Evolutionary conservation across 768 basidiomycete species (phyloP).

Genomic region (Boletus rubroflammeus): DNA sequence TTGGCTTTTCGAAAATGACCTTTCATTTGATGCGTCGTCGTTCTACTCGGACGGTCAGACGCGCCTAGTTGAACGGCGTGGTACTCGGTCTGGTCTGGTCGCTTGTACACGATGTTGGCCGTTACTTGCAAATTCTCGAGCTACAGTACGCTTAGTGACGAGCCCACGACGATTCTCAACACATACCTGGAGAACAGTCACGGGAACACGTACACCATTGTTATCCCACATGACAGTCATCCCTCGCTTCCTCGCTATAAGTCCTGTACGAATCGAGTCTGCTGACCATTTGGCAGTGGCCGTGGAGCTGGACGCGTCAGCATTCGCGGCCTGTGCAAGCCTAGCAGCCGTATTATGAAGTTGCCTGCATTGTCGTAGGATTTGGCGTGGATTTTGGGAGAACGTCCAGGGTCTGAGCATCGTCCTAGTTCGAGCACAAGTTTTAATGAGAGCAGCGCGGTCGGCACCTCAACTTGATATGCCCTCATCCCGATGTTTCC

Average conservation of each 20-base stretch:
- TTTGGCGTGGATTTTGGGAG: constrained; percentile 36
- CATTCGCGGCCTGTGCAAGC: constrained; percentile 26
- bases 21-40: constrained; percentile 72
- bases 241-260: constrained; percentile 92
- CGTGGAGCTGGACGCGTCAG: constrained; percentile 19
- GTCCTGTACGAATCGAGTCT: constrained; percentile 80
- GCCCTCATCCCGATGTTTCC: constrained; percentile 7
- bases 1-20: constrained; percentile 87
- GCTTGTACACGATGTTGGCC: constrained; percentile 63
- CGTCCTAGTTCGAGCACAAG: constrained; percentile 15
- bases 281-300: constrained; percentile 72
- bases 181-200: constrained; percentile 89
- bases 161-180: not conserved
- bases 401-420: constrained; percentile 56
- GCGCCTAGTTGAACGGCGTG: constrained; percentile 95
- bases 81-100: constrained; percentile 67
- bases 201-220: constrained; percentile 82
- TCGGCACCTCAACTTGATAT: too few species aligned
- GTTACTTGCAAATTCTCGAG: constrained; percentile 90
- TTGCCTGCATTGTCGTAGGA: constrained; percentile 34
- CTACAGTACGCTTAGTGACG: constrained; percentile 36
- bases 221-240: constrained; percentile 94
- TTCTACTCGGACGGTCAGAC: constrained; percentile 67
- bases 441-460: constrained; percentile 1
- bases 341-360: constrained; percentile 43